phyloP scores from a whole-genome alignment of 139 green algal species.

The Nannochloris sp. region DNA sequence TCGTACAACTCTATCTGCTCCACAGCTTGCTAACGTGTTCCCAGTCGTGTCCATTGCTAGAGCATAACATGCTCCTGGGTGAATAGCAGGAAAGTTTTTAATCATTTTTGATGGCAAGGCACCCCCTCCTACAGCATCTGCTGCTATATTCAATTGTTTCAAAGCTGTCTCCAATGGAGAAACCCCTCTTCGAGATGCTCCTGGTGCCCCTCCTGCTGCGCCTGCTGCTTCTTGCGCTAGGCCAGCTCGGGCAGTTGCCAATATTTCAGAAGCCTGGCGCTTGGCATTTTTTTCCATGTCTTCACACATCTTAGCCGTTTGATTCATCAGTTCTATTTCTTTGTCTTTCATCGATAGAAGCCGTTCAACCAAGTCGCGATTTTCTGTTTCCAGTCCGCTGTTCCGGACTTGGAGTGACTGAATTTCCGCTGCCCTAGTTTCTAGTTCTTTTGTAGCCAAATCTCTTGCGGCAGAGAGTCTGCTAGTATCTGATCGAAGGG shows the following conservation, averaged over 20 bases:
- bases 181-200: too few species aligned
- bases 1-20: slow-evolving; percentile 50
- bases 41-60: slow-evolving; percentile 43
- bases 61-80: slow-evolving; percentile 46
- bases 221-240: not conserved
- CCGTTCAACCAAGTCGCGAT: slow-evolving; percentile 29
- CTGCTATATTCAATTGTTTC: not conserved
- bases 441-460: not conserved
- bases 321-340: slow-evolving; percentile 53
- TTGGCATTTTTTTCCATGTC: slow-evolving; percentile 34
- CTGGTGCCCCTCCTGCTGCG: not conserved
- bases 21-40: slow-evolving; percentile 49
- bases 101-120: slow-evolving; percentile 5
- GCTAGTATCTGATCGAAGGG: not conserved
- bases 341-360: slow-evolving; percentile 52
- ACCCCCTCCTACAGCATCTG: not conserved
- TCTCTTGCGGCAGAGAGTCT: slow-evolving; percentile 15
- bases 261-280: slow-evolving; percentile 11
- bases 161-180: not conserved
- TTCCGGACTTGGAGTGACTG: slow-evolving; percentile 27
- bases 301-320: slow-evolving; percentile 50
- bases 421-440: not conserved
- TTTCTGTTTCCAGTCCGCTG: slow-evolving; percentile 30
- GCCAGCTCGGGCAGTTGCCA: slow-evolving; percentile 6
- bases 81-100: slow-evolving; percentile 13